Conservation (phyloP, 345 rosid genomes). For the Salix arbutifolia region DNA sequence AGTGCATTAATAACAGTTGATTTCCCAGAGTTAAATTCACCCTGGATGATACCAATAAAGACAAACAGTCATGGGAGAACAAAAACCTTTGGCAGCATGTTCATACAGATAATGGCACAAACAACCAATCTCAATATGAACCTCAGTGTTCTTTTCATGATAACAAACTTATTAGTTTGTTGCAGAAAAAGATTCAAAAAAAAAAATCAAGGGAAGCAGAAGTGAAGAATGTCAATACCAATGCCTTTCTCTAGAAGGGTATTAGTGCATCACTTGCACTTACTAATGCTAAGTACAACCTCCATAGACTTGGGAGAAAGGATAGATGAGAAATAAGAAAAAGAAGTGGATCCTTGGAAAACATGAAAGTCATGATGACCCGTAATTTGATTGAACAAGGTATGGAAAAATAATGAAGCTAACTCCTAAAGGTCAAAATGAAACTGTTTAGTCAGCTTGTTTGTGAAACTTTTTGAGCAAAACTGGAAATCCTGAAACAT, state of each 20-base stretch:
- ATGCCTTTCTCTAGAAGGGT: not conserved
- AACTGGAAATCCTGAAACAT: not conserved
- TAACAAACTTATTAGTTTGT: not conserved
- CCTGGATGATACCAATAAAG: conserved; percentile 43
- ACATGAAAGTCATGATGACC: not conserved
- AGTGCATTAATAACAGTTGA: conserved; percentile 91
- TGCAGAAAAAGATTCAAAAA: not conserved
- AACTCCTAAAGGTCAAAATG: not conserved
- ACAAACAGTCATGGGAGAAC: conserved; percentile 7
- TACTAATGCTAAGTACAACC: not conserved
- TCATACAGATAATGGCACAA: conserved; percentile 6
- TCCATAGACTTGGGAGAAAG: not conserved
- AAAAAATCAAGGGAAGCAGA: not conserved
- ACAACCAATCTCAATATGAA: not conserved
- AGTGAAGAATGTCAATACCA: not conserved
- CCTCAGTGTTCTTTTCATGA: not conserved
- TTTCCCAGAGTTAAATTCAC: conserved; percentile 96
- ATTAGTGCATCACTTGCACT: not conserved
- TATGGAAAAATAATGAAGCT: not conserved
- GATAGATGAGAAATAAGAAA: not conserved
- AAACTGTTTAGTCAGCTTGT: not conserved
- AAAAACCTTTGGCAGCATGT: conserved; percentile 4
- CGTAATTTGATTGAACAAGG: not conserved
- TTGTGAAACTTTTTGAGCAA: not conserved
- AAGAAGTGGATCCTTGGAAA: not conserved